A percentile compares a stretch with the other conserved stretches of the same genome.
phyloP scores from a whole-genome alignment of 2,329 filamentous ascomycete species.

The Fonsecaea nubica region DNA sequence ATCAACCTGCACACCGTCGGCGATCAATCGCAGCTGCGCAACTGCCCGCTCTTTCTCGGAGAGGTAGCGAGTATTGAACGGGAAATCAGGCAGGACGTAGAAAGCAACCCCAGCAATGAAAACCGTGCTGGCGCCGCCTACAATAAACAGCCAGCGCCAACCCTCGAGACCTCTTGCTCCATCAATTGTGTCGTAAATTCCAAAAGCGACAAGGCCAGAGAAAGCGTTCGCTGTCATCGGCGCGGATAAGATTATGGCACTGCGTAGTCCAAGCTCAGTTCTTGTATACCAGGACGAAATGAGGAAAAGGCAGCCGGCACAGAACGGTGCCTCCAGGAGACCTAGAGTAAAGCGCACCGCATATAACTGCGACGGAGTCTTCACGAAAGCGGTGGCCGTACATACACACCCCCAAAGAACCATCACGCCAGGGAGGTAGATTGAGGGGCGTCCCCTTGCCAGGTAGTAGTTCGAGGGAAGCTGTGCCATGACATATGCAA shows the following conservation, averaged over 20 bases:
- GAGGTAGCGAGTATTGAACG: constrained; percentile 65
- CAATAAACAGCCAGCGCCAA: constrained; percentile 54
- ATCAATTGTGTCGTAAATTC: constrained; percentile 16
- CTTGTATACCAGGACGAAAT: constrained; percentile 64
- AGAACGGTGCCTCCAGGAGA: constrained; percentile 60
- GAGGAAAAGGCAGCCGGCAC: constrained; percentile 63
- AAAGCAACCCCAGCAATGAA: constrained; percentile 63
- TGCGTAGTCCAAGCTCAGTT: constrained; percentile 52
- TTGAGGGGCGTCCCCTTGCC: constrained; percentile 34
- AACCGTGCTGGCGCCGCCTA: constrained; percentile 69
- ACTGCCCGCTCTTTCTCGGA: constrained; percentile 63
- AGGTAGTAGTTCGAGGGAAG: constrained; percentile 43
- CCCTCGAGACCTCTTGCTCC: constrained; percentile 16
- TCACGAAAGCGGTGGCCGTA: constrained; percentile 16
- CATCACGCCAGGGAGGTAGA: constrained; percentile 22
- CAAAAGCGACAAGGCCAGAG: constrained; percentile 19
- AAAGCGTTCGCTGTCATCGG: constrained; percentile 64
- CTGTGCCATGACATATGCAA: constrained; percentile 70
- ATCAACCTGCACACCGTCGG: constrained; percentile 28
- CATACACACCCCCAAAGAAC: constrained; percentile 17
- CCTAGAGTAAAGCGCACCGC: constrained; percentile 49
- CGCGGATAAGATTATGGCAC: constrained; percentile 65
- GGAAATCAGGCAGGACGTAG: constrained; percentile 71
- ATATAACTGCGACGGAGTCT: constrained; percentile 6
- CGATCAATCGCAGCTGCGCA: constrained; percentile 50